Evolutionary conservation across 257 asterid species (phyloP).

Genomic region (Nicotiana undulata): DNA sequence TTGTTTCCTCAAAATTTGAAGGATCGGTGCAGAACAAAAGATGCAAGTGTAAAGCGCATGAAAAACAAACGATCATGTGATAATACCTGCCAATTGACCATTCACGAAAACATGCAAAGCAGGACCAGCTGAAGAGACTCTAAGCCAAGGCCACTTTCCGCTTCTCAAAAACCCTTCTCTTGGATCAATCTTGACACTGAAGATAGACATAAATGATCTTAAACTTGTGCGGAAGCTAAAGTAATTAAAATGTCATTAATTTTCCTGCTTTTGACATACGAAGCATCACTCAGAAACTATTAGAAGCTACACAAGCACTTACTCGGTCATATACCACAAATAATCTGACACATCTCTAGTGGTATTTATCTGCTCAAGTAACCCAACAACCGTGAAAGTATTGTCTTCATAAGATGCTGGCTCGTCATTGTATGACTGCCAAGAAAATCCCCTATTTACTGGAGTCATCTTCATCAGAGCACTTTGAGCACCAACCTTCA

Average conservation of each 20-base stretch:
- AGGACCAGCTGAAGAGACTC: slow-evolving; percentile 66
- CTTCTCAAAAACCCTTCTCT: slow-evolving; percentile 60
- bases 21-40: background rate
- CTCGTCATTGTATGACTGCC: slow-evolving; percentile 91
- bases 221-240: background rate
- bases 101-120: slow-evolving; percentile 24
- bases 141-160: slow-evolving; percentile 76
- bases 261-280: background rate
- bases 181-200: slow-evolving; percentile 65
- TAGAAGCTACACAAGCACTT: slow-evolving; percentile 23
- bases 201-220: background rate
- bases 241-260: background rate
- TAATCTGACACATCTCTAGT: slow-evolving; percentile 89
- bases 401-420: slow-evolving; percentile 45
- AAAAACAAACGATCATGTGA: background rate
- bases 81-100: slow-evolving; percentile 11
- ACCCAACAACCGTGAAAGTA: slow-evolving; percentile 55
- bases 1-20: background rate
- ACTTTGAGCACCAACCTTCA: slow-evolving; percentile 85
- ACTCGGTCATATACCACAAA: slow-evolving; percentile 94
- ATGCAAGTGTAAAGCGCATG: background rate
- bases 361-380: slow-evolving; percentile 91
- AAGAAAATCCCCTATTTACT: slow-evolving; percentile 42
- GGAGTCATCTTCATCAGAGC: slow-evolving; percentile 93
- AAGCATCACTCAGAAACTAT: background rate